These are phyloP conservation scores for Tetramitus jugosus DNA, from an alignment of 208 protist genomes.

Conservation along the genomic window DNA sequence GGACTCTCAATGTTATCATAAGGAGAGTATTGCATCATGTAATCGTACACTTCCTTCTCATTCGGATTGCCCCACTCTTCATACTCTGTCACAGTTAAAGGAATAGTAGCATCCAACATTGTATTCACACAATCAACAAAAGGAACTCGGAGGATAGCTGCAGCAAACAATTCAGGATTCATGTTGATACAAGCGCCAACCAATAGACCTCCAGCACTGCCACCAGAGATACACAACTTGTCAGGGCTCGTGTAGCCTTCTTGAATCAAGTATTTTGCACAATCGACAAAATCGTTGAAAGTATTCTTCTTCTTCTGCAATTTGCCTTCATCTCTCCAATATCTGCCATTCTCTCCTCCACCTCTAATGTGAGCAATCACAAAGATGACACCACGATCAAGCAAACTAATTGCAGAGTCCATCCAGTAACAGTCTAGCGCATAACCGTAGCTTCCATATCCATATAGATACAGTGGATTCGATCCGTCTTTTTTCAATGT, in stretches of 20 bases:
- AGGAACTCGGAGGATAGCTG: slow-evolving; percentile 63
- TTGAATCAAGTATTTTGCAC: slow-evolving; percentile 69
- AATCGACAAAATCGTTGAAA: slow-evolving; percentile 77
- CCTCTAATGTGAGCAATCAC: slow-evolving; percentile 77
- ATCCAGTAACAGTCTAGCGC: background rate
- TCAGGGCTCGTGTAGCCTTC: slow-evolving; percentile 49
- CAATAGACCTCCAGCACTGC: slow-evolving; percentile 78
- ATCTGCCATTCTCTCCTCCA: slow-evolving; percentile 75
- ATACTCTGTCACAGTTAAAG: slow-evolving; percentile 66
- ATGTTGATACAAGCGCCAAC: slow-evolving; percentile 81
- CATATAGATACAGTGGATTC: slow-evolving; percentile 75
- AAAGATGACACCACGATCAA: slow-evolving; percentile 76
- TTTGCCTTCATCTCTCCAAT: slow-evolving; percentile 72
- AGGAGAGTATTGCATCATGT: slow-evolving; percentile 84
- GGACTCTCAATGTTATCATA: slow-evolving; percentile 65
- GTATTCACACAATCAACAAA: slow-evolving; percentile 88
- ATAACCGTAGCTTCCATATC: slow-evolving; percentile 71
- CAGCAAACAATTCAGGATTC: slow-evolving; percentile 69
- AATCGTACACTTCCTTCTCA: slow-evolving; percentile 79
- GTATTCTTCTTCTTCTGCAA: slow-evolving; percentile 83
- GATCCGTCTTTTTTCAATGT: no score
- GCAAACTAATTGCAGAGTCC: slow-evolving; percentile 35
- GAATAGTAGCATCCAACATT: slow-evolving; percentile 78
- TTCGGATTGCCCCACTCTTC: slow-evolving; percentile 90
- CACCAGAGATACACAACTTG: slow-evolving; percentile 71